Conservation (phyloP, 192 early-diverging fungal genomes). For the Mortierella antarctica region DNA sequence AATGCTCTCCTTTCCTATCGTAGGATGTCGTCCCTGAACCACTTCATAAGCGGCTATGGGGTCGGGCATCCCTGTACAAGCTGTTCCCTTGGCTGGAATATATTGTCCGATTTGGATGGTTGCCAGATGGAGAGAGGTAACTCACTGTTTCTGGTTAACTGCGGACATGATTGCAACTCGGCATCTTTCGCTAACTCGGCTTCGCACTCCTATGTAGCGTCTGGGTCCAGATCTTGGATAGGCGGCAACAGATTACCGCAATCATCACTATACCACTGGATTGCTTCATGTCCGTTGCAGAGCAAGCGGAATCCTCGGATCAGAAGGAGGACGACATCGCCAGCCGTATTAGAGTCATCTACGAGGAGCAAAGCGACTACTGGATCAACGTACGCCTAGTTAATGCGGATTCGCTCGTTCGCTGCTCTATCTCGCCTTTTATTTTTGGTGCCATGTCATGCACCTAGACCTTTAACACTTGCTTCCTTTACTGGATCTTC, state of each 20-base stretch:
- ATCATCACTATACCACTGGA: conserved; percentile 61
- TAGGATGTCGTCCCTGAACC: conserved; percentile 49
- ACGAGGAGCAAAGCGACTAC: conserved; percentile 59
- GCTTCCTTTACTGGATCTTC: background rate
- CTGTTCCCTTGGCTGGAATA: conserved; percentile 78
- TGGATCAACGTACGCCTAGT: conserved; percentile 71
- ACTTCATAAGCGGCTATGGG: conserved; percentile 59
- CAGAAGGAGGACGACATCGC: conserved; percentile 23
- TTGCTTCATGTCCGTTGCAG: conserved; percentile 61
- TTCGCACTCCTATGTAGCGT: conserved; percentile 34
- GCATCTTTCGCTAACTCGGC: background rate
- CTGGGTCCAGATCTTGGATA: conserved; percentile 68
- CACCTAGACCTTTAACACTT: background rate
- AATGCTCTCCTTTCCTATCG: background rate
- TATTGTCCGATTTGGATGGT: conserved; percentile 73
- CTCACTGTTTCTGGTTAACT: too few species aligned
- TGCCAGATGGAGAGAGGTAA: conserved; percentile 66
- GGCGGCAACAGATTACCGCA: conserved; percentile 62
- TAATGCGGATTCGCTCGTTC: background rate
- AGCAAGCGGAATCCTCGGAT: conserved; percentile 43
- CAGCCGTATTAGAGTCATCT: conserved; percentile 57
- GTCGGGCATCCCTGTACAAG: conserved; percentile 44
- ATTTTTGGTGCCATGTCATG: background rate
- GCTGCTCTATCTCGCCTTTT: background rate
- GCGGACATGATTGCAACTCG: background rate